Evolutionary conservation across 2,329 filamentous ascomycete genomes (phyloP).

Genomic region (Cylindrodendrum hubeiense): DNA sequence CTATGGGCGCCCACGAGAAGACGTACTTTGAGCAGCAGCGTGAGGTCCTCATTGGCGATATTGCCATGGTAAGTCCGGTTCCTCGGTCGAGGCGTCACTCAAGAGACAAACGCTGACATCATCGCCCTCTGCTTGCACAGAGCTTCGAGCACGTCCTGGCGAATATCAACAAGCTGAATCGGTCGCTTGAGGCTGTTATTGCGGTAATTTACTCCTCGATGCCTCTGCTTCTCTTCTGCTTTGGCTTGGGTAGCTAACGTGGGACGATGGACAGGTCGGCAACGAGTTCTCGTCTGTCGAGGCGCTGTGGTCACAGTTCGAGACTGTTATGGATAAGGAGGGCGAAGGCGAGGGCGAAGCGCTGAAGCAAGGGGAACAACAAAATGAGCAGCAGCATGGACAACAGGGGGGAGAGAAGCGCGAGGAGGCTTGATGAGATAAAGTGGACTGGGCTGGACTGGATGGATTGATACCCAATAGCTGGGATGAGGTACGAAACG

Average conservation of each 20-base stretch:
- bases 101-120: background rate
- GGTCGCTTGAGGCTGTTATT: constrained; percentile 90
- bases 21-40: constrained; percentile 83
- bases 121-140: constrained; percentile 50
- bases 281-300: constrained; percentile 99
- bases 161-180: constrained; percentile 96
- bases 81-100: background rate
- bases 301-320: constrained; percentile 96
- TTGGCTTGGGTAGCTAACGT: background rate
- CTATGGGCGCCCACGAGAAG: constrained; percentile 55
- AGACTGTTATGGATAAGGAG: constrained; percentile 91
- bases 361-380: constrained; percentile 23
- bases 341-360: constrained; percentile 44
- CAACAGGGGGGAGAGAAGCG: constrained; percentile 26
- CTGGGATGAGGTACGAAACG: background rate
- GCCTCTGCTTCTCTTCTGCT: background rate
- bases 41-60: constrained; percentile 77
- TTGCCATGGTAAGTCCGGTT: constrained; percentile 72
- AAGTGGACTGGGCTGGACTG: background rate
- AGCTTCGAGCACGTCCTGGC: constrained; percentile 91
- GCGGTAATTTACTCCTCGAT: constrained; percentile 68
- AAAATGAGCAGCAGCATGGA: constrained; percentile 34
- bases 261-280: constrained; percentile 71
- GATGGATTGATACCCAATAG: constrained; percentile 36
- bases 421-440: constrained; percentile 28